Conservation (phyloP, 2,329 filamentous ascomycete genomes). For the Pseudodiploospora longispora region DNA sequence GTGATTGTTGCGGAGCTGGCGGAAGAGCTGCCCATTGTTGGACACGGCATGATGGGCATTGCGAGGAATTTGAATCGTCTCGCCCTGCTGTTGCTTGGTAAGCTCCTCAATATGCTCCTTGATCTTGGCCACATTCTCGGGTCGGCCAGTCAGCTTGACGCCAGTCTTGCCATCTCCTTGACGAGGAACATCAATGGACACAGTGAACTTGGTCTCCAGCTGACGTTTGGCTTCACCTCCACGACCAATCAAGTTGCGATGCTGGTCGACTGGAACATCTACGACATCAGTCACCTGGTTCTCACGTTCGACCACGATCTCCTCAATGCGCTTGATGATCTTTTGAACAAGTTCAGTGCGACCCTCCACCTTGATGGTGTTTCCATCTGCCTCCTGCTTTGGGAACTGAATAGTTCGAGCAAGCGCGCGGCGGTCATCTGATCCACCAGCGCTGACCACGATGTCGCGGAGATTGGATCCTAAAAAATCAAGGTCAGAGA, state of each 20-base stretch:
- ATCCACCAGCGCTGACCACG: conserved; percentile 79
- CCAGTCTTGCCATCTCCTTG: conserved; percentile 78
- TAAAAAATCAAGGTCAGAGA: conserved; percentile 24
- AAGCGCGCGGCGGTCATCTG: conserved; percentile 73
- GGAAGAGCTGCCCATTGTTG: conserved; percentile 91
- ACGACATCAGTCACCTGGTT: conserved; percentile 71
- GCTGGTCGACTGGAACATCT: conserved; percentile 83
- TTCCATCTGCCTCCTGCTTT: conserved; percentile 74
- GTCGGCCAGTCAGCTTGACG: conserved; percentile 76
- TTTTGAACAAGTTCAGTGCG: conserved; percentile 77
- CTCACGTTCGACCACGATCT: conserved; percentile 74
- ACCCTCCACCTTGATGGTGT: conserved; percentile 81
- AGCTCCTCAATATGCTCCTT: conserved; percentile 76
- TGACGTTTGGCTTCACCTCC: conserved; percentile 80
- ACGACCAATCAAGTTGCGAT: conserved; percentile 82
- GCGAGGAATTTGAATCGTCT: conserved; percentile 76
- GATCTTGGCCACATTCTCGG: conserved; percentile 71
- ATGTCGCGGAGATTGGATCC: conserved; percentile 81
- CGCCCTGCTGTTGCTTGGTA: conserved; percentile 79
- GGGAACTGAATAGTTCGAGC: conserved; percentile 93
- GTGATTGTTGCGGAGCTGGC: conserved; percentile 74
- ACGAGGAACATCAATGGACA: conserved; percentile 84
- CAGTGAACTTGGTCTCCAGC: conserved; percentile 77
- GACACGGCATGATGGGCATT: conserved; percentile 76
- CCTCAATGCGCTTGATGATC: conserved; percentile 73